These are phyloP conservation scores for Pseudocercospora macadamiae DNA, from an alignment of 2,329 filamentous ascomycete genomes.

Conservation along the genomic window DNA sequence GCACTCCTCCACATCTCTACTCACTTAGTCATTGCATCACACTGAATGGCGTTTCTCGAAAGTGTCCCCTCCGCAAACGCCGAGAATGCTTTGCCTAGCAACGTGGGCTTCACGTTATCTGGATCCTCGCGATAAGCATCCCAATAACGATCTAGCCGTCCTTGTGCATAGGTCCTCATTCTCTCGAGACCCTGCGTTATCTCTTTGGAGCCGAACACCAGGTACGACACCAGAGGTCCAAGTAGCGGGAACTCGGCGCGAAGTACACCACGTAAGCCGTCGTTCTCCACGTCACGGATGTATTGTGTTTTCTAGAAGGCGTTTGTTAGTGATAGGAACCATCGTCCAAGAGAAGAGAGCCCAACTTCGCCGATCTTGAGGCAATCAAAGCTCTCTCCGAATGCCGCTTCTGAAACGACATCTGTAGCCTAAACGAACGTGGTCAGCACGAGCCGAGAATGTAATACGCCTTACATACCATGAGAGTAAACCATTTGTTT, in stretches of 20 bases:
- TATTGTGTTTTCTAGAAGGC: slow-evolving; percentile 10
- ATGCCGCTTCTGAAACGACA: slow-evolving; percentile 1
- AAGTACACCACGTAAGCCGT: neutral
- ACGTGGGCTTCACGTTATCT: slow-evolving; percentile 7
- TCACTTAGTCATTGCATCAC: slow-evolving; percentile 5
- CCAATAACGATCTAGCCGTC: neutral
- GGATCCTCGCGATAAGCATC: neutral
- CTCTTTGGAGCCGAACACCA: neutral
- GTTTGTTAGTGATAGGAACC: too few relatives aligned
- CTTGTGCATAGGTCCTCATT: slow-evolving; percentile 3
- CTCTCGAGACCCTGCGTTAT: neutral
- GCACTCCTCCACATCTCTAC: neutral
- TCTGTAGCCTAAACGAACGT: neutral
- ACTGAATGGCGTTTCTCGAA: neutral
- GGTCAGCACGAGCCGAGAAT: too few relatives aligned
- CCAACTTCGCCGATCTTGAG: slow-evolving; percentile 9
- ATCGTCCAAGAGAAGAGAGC: too few relatives aligned
- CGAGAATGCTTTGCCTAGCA: slow-evolving; percentile 9
- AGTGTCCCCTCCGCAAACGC: slow-evolving; percentile 5
- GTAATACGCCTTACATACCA: neutral
- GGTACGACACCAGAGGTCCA: neutral
- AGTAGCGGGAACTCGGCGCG: slow-evolving; percentile 7
- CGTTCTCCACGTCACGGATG: slow-evolving; percentile 3
- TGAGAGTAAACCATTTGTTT: slow-evolving; percentile 10
- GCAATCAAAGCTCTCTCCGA: slow-evolving; percentile 10